These are phyloP conservation scores for Rhynchospora pubera DNA, from an alignment of 176 grass and related monocot genomes.

Conservation along the genomic window DNA sequence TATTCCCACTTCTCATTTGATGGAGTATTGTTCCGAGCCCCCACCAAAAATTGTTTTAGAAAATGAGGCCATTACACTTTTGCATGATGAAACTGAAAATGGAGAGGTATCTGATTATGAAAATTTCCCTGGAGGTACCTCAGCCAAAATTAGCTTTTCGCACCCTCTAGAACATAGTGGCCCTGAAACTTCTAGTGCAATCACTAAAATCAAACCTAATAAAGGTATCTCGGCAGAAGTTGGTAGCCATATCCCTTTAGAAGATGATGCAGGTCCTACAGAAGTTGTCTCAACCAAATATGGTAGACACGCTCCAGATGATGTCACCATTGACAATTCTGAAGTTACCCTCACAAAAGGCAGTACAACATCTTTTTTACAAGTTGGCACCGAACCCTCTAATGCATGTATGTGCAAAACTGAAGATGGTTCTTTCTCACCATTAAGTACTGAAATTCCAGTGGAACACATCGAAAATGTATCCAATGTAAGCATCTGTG, in stretches of 20 bases:
- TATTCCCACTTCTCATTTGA: background rate
- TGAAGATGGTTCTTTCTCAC: constrained; percentile 4
- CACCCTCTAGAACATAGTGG: background rate
- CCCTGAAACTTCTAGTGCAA: background rate
- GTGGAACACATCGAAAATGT: background rate
- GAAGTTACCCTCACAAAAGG: background rate
- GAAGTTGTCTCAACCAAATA: background rate
- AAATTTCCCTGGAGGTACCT: background rate
- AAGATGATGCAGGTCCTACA: background rate
- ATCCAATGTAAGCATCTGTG: background rate
- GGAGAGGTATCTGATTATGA: background rate
- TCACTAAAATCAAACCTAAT: constrained; percentile 1
- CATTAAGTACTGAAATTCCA: constrained; percentile 1
- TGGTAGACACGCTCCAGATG: background rate
- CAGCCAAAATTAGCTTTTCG: background rate
- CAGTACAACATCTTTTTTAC: background rate
- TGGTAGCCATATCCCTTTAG: background rate
- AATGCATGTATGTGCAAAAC: background rate
- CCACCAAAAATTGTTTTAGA: background rate
- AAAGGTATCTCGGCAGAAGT: background rate
- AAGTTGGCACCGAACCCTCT: constrained; percentile 11
- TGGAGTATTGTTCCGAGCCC: background rate
- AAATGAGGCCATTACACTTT: background rate
- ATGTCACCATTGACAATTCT: background rate
- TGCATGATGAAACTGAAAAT: background rate